These are phyloP conservation scores for Phialemonium atrogriseum DNA, from an alignment of 2,329 filamentous ascomycete species.

Conservation along the genomic window DNA sequence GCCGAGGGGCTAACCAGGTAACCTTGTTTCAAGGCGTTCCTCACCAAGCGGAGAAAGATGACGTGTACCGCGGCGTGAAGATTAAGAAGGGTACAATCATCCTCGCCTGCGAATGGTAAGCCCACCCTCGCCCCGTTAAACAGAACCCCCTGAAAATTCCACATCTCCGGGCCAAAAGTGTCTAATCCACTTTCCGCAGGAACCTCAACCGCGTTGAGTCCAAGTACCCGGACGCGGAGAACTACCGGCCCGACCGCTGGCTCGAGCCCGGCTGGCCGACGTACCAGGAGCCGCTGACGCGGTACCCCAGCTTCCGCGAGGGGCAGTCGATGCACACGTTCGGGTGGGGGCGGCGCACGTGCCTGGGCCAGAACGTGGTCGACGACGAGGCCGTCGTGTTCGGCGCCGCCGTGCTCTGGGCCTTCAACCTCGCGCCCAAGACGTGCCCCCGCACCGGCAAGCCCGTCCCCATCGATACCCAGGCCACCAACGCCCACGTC, in stretches of 20 bases:
- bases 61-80: conserved; percentile 35
- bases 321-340: conserved; percentile 53
- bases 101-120: conserved; percentile 41
- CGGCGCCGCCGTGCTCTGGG: conserved; percentile 40
- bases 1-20: background rate
- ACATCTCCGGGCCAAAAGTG: no score
- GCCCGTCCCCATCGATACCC: conserved; percentile 34
- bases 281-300: conserved; percentile 54
- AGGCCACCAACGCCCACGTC: conserved; percentile 42
- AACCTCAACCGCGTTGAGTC: conserved; percentile 48
- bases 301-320: conserved; percentile 54
- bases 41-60: conserved; percentile 38
- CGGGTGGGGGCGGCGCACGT: conserved; percentile 55
- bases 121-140: background rate
- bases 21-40: conserved; percentile 29
- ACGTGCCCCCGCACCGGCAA: conserved; percentile 32
- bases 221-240: conserved; percentile 56
- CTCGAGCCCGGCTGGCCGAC: conserved; percentile 55
- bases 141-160: no score
- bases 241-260: conserved; percentile 54
- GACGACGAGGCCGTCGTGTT: conserved; percentile 49
- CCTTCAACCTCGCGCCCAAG: conserved; percentile 33
- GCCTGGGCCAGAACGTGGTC: conserved; percentile 53
- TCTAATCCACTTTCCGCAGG: conserved; percentile 24
- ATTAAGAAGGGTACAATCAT: conserved; percentile 41